Evolutionary conservation across 495 filamentous ascomycete species (phyloP).

Genomic region (Penicillium cosmopolitanum): DNA sequence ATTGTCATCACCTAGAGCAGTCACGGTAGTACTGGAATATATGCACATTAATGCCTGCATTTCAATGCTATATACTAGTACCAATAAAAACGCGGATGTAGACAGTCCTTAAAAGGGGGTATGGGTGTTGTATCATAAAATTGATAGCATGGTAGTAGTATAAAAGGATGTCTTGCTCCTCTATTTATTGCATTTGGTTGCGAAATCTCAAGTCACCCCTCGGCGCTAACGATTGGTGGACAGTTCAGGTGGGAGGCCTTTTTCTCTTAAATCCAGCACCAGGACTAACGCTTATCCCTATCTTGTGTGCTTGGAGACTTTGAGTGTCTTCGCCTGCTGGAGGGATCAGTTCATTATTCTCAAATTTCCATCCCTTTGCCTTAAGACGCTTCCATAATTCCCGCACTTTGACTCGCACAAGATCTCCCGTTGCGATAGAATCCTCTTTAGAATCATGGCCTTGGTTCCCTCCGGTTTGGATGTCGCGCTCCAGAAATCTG

Average conservation of each 20-base stretch:
- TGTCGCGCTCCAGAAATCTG: slow-evolving; percentile 66
- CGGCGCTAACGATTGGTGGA: background rate
- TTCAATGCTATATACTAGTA: too few species aligned
- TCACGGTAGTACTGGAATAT: background rate
- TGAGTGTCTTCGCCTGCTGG: slow-evolving; percentile 35
- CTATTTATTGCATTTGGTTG: too few species aligned
- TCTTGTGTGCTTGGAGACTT: slow-evolving; percentile 5
- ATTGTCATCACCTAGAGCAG: background rate
- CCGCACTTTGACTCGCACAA: slow-evolving; percentile 69
- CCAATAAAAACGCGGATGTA: too few species aligned
- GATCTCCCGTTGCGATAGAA: slow-evolving; percentile 81
- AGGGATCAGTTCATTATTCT: slow-evolving; percentile 53
- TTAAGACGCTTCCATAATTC: slow-evolving; percentile 67
- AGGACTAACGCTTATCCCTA: slow-evolving; percentile 18
- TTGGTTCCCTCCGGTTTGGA: slow-evolving; percentile 70
- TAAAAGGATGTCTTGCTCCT: too few species aligned
- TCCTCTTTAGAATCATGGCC: slow-evolving; percentile 93
- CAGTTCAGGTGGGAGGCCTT: background rate
- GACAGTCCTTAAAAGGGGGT: background rate
- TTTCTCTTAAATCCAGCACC: slow-evolving; percentile 34
- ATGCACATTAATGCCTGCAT: background rate
- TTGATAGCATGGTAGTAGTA: too few species aligned
- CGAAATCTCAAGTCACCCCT: too few species aligned
- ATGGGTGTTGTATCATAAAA: background rate
- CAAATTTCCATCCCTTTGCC: slow-evolving; percentile 64